Conservation (phyloP, 139 green algal genomes). For the Edaphochlamys debaryana region DNA sequence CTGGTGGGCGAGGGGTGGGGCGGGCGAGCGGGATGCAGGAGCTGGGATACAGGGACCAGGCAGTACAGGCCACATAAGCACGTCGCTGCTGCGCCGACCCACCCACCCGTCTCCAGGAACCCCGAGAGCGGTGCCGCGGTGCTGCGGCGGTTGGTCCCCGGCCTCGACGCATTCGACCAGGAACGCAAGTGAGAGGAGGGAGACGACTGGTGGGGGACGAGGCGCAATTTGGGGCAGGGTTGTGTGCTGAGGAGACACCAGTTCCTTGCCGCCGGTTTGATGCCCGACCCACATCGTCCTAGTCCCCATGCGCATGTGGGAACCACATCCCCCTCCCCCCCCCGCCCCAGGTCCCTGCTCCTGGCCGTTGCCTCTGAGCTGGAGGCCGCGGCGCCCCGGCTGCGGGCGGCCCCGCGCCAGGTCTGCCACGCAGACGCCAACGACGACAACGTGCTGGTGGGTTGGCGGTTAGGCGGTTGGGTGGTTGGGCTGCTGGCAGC, state of each 20-base stretch:
- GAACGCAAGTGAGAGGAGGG: not conserved
- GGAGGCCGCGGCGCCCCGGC: not conserved
- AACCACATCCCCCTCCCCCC: not conserved
- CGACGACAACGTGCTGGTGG: conserved; percentile 24
- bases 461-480: no score
- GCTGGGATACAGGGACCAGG: not conserved
- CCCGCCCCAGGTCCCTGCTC: conserved; percentile 6
- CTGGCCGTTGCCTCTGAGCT: not conserved
- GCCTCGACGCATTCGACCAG: not conserved
- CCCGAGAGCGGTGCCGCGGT: not conserved
- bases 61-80: no score
- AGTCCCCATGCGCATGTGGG: no score
- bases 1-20: not conserved
- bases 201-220: no score
- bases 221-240: no score
- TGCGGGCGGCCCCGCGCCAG: not conserved
- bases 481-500: no score
- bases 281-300: no score
- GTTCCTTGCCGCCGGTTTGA: no score
- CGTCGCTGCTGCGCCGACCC: no score
- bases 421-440: conserved; percentile 36
- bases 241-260: not conserved
- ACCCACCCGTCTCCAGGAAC: not conserved
- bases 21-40: no score
- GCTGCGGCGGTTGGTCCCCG: conserved; percentile 19